Conservation (phyloP, 306 rosid genomes). For the Cucurbita argyrosperma region DNA sequence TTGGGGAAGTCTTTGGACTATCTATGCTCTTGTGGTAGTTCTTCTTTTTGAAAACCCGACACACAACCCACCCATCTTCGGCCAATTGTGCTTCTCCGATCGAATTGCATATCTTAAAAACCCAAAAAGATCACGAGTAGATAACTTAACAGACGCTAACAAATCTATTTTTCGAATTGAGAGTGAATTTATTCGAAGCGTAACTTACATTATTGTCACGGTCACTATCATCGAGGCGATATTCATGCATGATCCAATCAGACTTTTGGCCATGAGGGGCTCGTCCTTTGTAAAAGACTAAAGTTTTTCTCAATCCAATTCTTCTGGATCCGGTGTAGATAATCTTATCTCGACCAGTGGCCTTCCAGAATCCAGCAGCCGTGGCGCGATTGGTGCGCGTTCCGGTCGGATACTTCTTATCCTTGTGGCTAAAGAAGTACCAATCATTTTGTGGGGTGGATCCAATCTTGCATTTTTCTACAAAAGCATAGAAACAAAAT, state of each 20-base stretch:
- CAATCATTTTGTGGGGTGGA: slow-evolving; percentile 49
- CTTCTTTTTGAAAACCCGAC: slow-evolving; percentile 49
- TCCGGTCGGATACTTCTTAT: slow-evolving; percentile 50
- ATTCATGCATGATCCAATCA: slow-evolving; percentile 58
- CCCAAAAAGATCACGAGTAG: too few species aligned
- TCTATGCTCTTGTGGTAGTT: slow-evolving; percentile 35
- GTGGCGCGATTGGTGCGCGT: slow-evolving; percentile 51
- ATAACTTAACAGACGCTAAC: too few species aligned
- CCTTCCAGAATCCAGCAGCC: slow-evolving; percentile 50
- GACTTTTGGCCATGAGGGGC: slow-evolving; percentile 57
- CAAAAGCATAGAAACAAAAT: not conserved
- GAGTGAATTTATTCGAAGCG: not conserved
- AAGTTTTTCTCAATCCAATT: slow-evolving; percentile 45
- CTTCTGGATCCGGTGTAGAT: slow-evolving; percentile 30
- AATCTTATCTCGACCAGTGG: slow-evolving; percentile 47
- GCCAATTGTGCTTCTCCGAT: slow-evolving; percentile 16
- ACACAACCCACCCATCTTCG: slow-evolving; percentile 49
- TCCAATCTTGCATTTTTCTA: slow-evolving; percentile 50
- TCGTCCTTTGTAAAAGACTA: slow-evolving; percentile 46
- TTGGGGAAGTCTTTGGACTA: slow-evolving; percentile 25
- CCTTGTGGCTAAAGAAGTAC: slow-evolving; percentile 56
- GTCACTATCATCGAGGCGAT: slow-evolving; percentile 33
- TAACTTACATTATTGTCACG: slow-evolving; percentile 23
- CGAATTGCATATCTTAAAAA: slow-evolving; percentile 1
- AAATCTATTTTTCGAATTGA: too few species aligned